Base-by-base conservation (phyloP, 73 alveolate species). In the Paramecium bursaria region DNA sequence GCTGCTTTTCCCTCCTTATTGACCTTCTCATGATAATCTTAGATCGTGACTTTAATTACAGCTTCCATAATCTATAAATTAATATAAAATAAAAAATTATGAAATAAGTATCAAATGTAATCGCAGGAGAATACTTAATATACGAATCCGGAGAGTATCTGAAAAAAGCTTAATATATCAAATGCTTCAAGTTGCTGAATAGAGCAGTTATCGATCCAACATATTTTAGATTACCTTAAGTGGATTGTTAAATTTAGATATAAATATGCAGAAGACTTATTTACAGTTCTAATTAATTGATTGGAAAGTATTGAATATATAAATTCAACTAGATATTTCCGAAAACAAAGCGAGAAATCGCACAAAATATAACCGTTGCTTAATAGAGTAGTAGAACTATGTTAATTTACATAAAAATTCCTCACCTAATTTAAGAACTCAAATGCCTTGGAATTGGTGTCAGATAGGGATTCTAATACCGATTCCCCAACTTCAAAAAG, bases 1-100 rank as follows among this genome's bases (percentile, higher is more conserved):
- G 76, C 76, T 29, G 52, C 75, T 31, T 55, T 55, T 55, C 52
- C 35, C 14, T 57, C 76, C 17, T 57, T 57, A 57, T 26, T 57
- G 29, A 27, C 51, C 5, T 27, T 26, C 15, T 57, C 31, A 27
- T 13, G 33, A 57, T 57, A 57, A 57, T 27, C 33, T 2, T 48
- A 57, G 27, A 29, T 27, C 17, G 76, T 57, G 50, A 29, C 52
- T 57, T n/a, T n/a, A n/a, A n/a, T n/a, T n/a, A n/a, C n/a, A n/a
- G n/a, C n/a, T n/a, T n/a, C n/a, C n/a, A n/a, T n/a, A n/a, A n/a
- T n/a, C n/a, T n/a, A n/a, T n/a, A n/a, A 22, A 50, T 50, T 1
- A 50, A 22, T 14, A 50, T 50, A n/a, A 7, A 23, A 57, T 23
- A 30, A 26, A 57, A 57, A 27, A 23, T 27, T 27, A 57, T 57